Conservation (phyloP, 371 early-diverging fungal species). For the Rhizopus sp. region DNA sequence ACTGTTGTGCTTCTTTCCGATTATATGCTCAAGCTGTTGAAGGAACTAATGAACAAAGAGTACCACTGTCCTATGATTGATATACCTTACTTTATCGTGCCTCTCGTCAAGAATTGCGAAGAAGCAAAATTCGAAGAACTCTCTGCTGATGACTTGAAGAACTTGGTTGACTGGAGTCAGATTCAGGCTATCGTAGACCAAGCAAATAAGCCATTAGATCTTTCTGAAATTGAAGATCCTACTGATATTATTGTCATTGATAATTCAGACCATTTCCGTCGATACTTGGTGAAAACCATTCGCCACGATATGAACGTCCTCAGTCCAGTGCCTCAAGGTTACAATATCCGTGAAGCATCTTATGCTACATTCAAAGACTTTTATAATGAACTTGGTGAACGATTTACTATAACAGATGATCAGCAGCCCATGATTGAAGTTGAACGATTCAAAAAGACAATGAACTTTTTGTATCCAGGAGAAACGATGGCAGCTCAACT, state of each 20-base stretch:
- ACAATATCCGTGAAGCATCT: conserved; percentile 38
- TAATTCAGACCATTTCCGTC: conserved; percentile 51
- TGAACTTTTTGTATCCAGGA: conserved; percentile 56
- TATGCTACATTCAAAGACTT: conserved; percentile 51
- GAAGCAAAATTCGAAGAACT: conserved; percentile 10
- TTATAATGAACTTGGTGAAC: conserved; percentile 38
- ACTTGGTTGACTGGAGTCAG: conserved; percentile 63
- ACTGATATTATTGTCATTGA: conserved; percentile 56
- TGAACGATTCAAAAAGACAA: conserved; percentile 37
- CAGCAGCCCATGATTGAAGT: conserved; percentile 59
- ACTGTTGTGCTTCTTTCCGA: conserved; percentile 42
- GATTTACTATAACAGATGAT: conserved; percentile 22
- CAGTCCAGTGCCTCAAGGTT: conserved; percentile 32
- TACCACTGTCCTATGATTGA: conserved; percentile 54
- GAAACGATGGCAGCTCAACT: conserved; percentile 20
- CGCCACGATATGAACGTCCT: conserved; percentile 42
- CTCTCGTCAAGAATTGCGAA: conserved; percentile 31
- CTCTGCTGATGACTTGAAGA: conserved; percentile 1
- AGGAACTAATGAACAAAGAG: conserved; percentile 53
- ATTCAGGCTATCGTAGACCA: conserved; percentile 27
- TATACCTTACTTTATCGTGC: conserved; percentile 63
- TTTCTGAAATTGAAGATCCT: conserved; percentile 11
- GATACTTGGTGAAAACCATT: conserved; percentile 59
- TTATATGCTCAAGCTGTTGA: conserved; percentile 54
- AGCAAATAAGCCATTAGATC: conserved; percentile 7